Conservation (phyloP, 495 filamentous ascomycete species). For the Penicillium malachiteum region DNA sequence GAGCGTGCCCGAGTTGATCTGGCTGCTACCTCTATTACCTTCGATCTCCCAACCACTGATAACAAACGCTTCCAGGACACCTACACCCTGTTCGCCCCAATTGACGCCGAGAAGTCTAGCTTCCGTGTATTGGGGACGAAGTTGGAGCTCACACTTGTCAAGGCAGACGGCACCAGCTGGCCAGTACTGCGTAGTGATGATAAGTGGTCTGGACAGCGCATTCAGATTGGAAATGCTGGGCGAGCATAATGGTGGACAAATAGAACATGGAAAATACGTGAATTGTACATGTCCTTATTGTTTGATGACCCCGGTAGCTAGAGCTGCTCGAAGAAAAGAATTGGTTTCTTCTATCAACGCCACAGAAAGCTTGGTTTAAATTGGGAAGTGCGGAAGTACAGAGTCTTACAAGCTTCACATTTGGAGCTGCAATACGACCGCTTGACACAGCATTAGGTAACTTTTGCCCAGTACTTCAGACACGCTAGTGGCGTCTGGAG, state of each 20-base stretch:
- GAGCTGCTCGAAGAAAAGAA: conserved; percentile 2
- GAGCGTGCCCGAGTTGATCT: conserved; percentile 70
- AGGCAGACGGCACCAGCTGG: conserved; percentile 83
- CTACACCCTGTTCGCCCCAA: conserved; percentile 72
- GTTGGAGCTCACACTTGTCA: conserved; percentile 80
- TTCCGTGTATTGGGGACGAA: conserved; percentile 95
- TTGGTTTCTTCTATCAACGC: neutral
- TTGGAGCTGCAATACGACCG: too few species aligned
- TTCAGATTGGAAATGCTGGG: conserved; percentile 79
- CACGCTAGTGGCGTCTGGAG: too few species aligned
- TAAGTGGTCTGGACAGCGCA: conserved; percentile 70
- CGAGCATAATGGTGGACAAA: conserved; percentile 46
- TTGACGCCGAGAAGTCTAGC: conserved; percentile 69
- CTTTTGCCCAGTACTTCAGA: too few species aligned
- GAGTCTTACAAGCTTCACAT: too few species aligned
- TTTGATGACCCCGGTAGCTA: conserved; percentile 9
- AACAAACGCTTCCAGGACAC: conserved; percentile 76
- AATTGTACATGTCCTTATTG: conserved; percentile 4
- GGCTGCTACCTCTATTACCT: conserved; percentile 51
- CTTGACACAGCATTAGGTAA: too few species aligned
- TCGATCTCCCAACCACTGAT: conserved; percentile 84
- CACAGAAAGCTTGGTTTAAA: neutral
- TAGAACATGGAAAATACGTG: conserved; percentile 9
- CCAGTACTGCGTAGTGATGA: conserved; percentile 87
- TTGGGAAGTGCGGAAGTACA: too few species aligned